Evolutionary conservation across 768 basidiomycete genomes (phyloP).

Genomic region (Lentinula aciculospora): DNA sequence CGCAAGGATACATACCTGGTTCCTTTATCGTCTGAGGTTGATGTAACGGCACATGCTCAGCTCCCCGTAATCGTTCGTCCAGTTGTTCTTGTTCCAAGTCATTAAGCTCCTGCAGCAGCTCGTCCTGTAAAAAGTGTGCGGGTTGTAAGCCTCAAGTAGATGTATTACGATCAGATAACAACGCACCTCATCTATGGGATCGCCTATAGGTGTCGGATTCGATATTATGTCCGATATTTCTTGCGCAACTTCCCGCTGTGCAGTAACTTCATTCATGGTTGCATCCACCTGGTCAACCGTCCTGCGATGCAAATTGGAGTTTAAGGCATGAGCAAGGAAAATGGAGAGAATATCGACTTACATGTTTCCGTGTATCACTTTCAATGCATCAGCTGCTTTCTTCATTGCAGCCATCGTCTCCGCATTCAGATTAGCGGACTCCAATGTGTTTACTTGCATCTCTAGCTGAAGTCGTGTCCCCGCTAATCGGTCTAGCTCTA

Average conservation of each 20-base stretch:
- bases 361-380: conserved; percentile 86
- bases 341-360: conserved; percentile 34
- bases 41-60: conserved; percentile 87
- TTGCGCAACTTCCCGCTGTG: conserved; percentile 87
- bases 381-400: conserved; percentile 86
- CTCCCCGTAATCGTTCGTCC: conserved; percentile 77
- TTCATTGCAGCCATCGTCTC: conserved; percentile 98
- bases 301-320: conserved; percentile 41
- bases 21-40: conserved; percentile 53
- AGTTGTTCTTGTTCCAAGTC: conserved; percentile 87
- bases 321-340: no score
- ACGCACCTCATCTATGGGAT: conserved; percentile 70
- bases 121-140: conserved; percentile 50
- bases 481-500: conserved; percentile 78
- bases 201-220: conserved; percentile 47
- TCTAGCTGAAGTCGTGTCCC: conserved; percentile 89
- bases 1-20: conserved; percentile 39
- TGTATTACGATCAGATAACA: not conserved
- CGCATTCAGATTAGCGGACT: conserved; percentile 95
- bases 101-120: conserved; percentile 72
- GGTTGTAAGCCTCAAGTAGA: conserved; percentile 8
- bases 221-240: conserved; percentile 91
- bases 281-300: conserved; percentile 84
- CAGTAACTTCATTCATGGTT: conserved; percentile 81
- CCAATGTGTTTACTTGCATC: conserved; percentile 94